Base-by-base conservation (phyloP, 2,329 filamentous ascomycete species). In the Penicillium hesseltinei region DNA sequence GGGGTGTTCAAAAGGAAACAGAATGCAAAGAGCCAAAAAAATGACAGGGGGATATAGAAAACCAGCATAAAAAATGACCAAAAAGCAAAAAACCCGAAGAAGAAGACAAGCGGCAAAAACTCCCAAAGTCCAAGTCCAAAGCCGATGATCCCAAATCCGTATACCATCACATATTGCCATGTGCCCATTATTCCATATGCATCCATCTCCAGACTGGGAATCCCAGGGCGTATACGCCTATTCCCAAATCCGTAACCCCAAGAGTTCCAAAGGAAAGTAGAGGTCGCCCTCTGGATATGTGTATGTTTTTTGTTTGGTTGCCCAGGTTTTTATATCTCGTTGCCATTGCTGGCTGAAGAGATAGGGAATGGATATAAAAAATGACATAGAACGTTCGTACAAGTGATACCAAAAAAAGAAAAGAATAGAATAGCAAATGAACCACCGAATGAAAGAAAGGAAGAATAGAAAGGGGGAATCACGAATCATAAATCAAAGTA, bases 201-300 rank as follows among this genome's bases (percentile, higher is more conserved):
- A 52, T 45, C 56, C 39, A 61, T 35, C 43, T 49, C 44, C 19
- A 54, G 45, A 40, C 44, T 25, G 33, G 51, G 29, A 48, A 27
- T 42, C 21, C 47, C 45, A 46, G 47, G 29, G 56, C 47, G 31
- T 54, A 15, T 52, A 58, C 51, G 58, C 52, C 54, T 56, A 53
- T 55, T 50, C 53, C 51, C 56, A 61, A 54, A 53, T 48, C 59
- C 42, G 21, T 42, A 8, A 42, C 7, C 29, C 19, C 40, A 45
- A 51, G 17, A 35, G 21, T 55, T 61, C 50, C 62, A 63, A 62
- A 51, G 46, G 46, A 62, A 60, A 38, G 35, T 65, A 57, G 65
- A 66, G 65, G 65, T 67, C 44, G 65, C 63, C 65, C 65, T 65
- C 65, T 60, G 55, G 51, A 59, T 45, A 58, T 63, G 52, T 62